phyloP scores from a whole-genome alignment of 495 filamentous ascomycete genomes.

The Aspergillus bertholletiae region DNA sequence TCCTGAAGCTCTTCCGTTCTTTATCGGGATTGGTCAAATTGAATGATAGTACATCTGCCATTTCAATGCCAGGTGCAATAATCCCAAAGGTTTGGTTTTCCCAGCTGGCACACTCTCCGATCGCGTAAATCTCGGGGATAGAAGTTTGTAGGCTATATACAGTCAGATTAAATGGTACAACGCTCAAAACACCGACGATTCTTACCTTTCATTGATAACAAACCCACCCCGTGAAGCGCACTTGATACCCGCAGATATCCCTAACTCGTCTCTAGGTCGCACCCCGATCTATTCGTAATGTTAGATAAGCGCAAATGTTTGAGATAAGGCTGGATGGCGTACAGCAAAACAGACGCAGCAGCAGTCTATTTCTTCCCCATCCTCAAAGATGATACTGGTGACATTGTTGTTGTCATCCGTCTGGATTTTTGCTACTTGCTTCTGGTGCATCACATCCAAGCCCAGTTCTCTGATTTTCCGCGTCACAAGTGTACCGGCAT shows the following conservation, averaged over 20 bases:
- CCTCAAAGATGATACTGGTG: conserved; percentile 75
- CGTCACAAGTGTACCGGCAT: conserved; percentile 80
- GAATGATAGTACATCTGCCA: conserved; percentile 94
- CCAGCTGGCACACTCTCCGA: conserved; percentile 95
- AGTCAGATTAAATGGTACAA: not conserved
- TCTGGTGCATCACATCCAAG: conserved; percentile 77
- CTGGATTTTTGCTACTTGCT: conserved; percentile 70
- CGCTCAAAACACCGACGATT: not conserved
- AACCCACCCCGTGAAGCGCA: conserved; percentile 76
- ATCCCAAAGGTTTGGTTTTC: conserved; percentile 90
- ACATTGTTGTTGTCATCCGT: conserved; percentile 64
- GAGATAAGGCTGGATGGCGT: conserved; percentile 21
- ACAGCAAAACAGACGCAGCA: conserved; percentile 86
- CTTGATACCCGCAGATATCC: conserved; percentile 64
- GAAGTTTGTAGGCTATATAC: conserved; percentile 65
- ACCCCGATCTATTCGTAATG: conserved; percentile 63
- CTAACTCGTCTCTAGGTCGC: conserved; percentile 78
- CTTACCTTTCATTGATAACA: conserved; percentile 60
- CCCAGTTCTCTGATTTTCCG: conserved; percentile 81
- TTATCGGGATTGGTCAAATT: conserved; percentile 87
- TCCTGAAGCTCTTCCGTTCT: conserved; percentile 66
- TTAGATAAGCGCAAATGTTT: not conserved
- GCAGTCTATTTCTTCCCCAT: conserved; percentile 79
- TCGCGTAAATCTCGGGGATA: conserved; percentile 73
- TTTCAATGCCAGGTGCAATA: conserved; percentile 91